Base-by-base conservation (phyloP, 1,284 basidiomycete genomes). In the Schizophyllum commune region DNA sequence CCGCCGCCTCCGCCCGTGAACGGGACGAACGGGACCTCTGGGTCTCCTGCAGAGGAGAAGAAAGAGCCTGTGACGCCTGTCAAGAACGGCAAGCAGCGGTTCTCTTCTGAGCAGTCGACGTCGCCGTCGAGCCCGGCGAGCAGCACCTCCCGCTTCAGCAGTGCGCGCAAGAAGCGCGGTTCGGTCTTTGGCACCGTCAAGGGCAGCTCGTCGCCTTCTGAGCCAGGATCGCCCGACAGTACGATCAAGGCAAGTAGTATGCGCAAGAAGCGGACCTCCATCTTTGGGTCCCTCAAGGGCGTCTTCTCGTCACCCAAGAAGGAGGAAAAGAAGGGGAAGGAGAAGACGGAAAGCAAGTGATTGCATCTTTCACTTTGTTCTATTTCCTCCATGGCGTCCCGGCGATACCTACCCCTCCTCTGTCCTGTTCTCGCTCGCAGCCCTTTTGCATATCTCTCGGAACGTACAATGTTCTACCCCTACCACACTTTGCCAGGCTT, bases 251-350 rank as follows among this genome's bases (percentile, higher is more conserved):
- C 70, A 1, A 52, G 60, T 27, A 60, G 64, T 22, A 65, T 65
- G 9, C 69, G 67, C 7, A 74, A 71, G 69, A 83, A 81, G 69
- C 74, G 77, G 54, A 69, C 69, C 2, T 81, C 82, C 9, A 68
- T 83, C 21, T 74, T 83, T 57, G 75, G 74, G 19, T 82, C 74
- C 60, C 32, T 79, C 52, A 84, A 79, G 66, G 67, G 72, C 32
- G 67, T 81, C 5, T 82, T 85, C 66, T 71, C 32, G 69, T 75
- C 53, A 71, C 74, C 52, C 72, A 75, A 77, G 66, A 72, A 73
- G 55, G 70, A 73, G 65, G 67, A 70, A 57, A 71, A 72, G 64
- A 70, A 73, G 57, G 68, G 63, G 64, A 63, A 59, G 51, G 59
- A 58, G 34, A 47, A 47, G 39, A 47, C 39, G 39, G 39, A 47